These are phyloP conservation scores for Tuber aestivum DNA, from an alignment of 495 filamentous ascomycete species.

Conservation along the genomic window DNA sequence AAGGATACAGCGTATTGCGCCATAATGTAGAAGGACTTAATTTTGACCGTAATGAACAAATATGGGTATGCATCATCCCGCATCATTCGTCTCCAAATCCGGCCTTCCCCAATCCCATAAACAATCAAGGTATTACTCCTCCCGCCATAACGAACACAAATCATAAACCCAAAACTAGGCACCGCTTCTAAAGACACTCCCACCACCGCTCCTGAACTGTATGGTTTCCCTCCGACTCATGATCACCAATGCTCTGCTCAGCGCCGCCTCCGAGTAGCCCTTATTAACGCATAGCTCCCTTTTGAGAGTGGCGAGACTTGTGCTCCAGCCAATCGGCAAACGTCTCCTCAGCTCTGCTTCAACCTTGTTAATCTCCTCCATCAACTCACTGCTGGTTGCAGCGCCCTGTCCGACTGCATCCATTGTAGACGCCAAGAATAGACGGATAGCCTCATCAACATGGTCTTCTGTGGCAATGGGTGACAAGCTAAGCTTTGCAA, in stretches of 20 bases:
- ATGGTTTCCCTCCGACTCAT: conserved; percentile 84
- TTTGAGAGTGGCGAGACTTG: conserved; percentile 75
- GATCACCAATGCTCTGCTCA: conserved; percentile 77
- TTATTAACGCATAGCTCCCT: conserved; percentile 85
- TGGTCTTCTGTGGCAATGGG: conserved; percentile 82
- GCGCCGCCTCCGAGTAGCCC: conserved; percentile 76
- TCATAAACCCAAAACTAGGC: conserved; percentile 44
- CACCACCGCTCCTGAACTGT: conserved; percentile 81
- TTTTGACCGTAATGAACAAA: not conserved
- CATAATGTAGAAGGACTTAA: not conserved
- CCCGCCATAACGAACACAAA: not conserved
- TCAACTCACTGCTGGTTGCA: conserved; percentile 75
- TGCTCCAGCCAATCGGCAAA: conserved; percentile 91
- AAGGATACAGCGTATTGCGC: not conserved
- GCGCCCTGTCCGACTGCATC: conserved; percentile 89
- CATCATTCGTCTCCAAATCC: not conserved
- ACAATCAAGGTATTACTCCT: not conserved
- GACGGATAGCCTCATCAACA: conserved; percentile 94
- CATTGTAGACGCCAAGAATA: conserved; percentile 97
- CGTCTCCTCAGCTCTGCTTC: conserved; percentile 86
- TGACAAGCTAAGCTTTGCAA: conserved; percentile 83
- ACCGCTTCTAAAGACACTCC: conserved; percentile 76
- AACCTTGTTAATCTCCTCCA: conserved; percentile 78
- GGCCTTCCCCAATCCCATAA: not conserved
- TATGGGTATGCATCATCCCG: not conserved